Evolutionary conservation across 495 filamentous ascomycete genomes (phyloP), one percentile per base, ranked within the genome.

Genomic region (Penicillium cataractarum): DNA sequence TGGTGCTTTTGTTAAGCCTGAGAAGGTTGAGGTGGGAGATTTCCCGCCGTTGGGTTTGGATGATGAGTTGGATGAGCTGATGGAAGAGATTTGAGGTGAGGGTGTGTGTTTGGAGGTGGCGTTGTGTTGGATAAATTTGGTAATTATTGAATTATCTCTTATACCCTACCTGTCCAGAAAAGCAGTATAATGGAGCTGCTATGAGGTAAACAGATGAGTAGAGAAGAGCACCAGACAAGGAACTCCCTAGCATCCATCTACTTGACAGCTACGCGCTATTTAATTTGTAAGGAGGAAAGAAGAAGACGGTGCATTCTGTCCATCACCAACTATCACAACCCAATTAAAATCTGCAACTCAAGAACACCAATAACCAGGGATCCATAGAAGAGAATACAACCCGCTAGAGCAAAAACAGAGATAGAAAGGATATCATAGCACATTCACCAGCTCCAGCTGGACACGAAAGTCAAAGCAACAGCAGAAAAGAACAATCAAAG

Each of bases 1-100:
- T 55, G 93, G 93, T 15, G 88, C 91, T 27, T 97, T 97, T 73
- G 92, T 97, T 10, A 84, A 93, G 71, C 90, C 95, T 32, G 95
- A 97, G 65, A 84, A 92, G 71, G 86, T 97, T 8, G 90, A 97
- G 76, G 84, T 93, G 26, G 95, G 95, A 26, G 91, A 97, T 65
- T 97, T 84, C 62, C 86, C 87, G n/a, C 84, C 84, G 19, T 62
- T 88, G 60, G 82, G 74, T 6, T 51, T 86, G 46, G 81, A 79
- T 48, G 82, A 84, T 48, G 78, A 76, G 21, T 63, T 91, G 35
- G 84, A 90, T 69, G 93, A 93, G 60, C 86, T 95, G 67, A 87
- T 96, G 86, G 94, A 96, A 75, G 92, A 95, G 78, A 91, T 95
- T 44, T 94, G 49, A 60, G 21, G 51, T 3, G 12, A 39, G 2